Evolutionary conservation across 1,284 basidiomycete genomes (phyloP).

Genomic region (Fomitopsis betulina): DNA sequence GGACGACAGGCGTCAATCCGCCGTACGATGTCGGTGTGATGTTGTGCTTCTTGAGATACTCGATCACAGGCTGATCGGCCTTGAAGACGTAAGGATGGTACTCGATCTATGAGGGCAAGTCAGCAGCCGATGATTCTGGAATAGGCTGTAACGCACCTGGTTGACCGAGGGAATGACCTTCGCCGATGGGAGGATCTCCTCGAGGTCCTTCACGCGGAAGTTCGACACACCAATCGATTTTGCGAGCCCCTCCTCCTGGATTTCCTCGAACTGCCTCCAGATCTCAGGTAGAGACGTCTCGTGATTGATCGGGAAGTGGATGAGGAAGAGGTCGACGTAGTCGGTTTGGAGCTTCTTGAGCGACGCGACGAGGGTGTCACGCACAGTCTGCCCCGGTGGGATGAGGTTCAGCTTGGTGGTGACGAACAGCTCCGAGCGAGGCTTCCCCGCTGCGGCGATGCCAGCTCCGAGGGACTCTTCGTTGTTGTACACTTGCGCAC

Average conservation of each 20-base stretch:
- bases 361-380: constrained; percentile 46
- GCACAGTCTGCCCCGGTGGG: constrained; percentile 41
- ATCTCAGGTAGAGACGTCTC: constrained; percentile 44
- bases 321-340: constrained; percentile 76
- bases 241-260: constrained; percentile 63
- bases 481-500: constrained; percentile 65
- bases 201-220: constrained; percentile 64
- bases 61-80: constrained; percentile 48
- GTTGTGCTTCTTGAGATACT: constrained; percentile 51
- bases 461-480: constrained; percentile 52
- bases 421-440: constrained; percentile 56
- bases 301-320: constrained; percentile 57
- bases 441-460: constrained; percentile 48
- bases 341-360: constrained; percentile 57
- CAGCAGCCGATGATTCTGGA: not conserved
- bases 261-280: constrained; percentile 73
- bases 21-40: constrained; percentile 71
- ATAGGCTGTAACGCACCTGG: constrained; percentile 47
- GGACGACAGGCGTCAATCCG: constrained; percentile 56
- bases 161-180: constrained; percentile 69
- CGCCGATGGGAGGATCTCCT: constrained; percentile 55
- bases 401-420: constrained; percentile 56
- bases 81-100: constrained; percentile 77
- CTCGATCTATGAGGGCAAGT: constrained; percentile 51
- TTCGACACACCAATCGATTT: constrained; percentile 86